A percentile compares a stretch with the other conserved stretches of the same genome.
phyloP scores from a whole-genome alignment of 441 rosid species.

The Euphorbia neoarborescens region DNA sequence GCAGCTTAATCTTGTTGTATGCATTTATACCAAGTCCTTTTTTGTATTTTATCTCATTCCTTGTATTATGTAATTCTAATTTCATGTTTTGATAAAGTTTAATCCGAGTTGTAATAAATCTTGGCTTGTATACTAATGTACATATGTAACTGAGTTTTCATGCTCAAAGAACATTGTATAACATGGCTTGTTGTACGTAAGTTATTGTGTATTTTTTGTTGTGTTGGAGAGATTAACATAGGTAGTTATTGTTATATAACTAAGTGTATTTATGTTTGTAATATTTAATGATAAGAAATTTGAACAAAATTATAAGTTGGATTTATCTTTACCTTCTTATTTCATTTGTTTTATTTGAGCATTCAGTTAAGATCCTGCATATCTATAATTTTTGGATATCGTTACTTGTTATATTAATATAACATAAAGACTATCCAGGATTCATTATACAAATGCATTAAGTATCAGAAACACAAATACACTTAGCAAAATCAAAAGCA shows the following conservation, averaged over 20 bases:
- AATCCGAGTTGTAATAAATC: neutral
- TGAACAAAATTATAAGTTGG: neutral
- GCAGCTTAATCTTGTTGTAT: neutral
- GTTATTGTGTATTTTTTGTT: neutral
- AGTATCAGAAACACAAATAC: no score
- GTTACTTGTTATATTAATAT: neutral
- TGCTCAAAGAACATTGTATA: neutral
- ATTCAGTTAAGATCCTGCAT: neutral
- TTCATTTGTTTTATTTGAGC: neutral
- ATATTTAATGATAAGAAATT: neutral
- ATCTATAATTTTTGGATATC: neutral
- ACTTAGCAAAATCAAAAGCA: no score
- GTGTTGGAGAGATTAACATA: neutral
- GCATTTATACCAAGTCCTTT: neutral
- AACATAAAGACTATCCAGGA: slow-evolving; percentile 44
- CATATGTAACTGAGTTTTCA: neutral
- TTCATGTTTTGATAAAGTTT: neutral
- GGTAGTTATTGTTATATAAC: neutral
- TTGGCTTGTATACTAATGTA: neutral
- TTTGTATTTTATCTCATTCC: neutral
- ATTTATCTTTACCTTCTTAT: neutral
- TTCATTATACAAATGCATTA: slow-evolving; percentile 58
- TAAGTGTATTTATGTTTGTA: neutral
- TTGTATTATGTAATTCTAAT: neutral
- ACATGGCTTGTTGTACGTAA: neutral